Evolutionary conservation across 768 basidiomycete genomes (phyloP).

Genomic region (Tylopilus balloui): DNA sequence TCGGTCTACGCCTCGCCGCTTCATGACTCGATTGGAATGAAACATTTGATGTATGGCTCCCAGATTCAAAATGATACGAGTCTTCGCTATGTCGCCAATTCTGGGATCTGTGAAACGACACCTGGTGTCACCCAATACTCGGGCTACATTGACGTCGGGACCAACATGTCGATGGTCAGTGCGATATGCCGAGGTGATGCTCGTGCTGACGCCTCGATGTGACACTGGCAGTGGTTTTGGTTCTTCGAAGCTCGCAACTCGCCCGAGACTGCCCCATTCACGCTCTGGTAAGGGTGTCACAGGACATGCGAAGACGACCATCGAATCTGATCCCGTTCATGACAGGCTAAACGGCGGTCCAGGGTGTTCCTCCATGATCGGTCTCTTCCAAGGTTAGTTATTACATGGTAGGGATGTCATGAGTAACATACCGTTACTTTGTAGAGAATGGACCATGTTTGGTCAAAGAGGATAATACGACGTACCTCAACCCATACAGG

Average conservation of each 20-base stretch:
- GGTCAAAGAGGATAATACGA: slow-evolving; percentile 52
- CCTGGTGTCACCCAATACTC: slow-evolving; percentile 55
- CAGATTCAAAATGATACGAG: slow-evolving; percentile 20
- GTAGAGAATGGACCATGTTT: slow-evolving; percentile 61
- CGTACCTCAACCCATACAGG: slow-evolving; percentile 59
- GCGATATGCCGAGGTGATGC: neutral
- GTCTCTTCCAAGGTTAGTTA: slow-evolving; percentile 55
- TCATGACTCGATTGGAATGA: neutral
- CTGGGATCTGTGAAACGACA: slow-evolving; percentile 64
- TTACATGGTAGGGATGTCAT: neutral
- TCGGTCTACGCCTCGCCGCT: neutral
- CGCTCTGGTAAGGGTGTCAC: slow-evolving; percentile 45
- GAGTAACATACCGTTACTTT: neutral
- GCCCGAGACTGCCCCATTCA: slow-evolving; percentile 61
- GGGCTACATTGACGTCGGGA: slow-evolving; percentile 57
- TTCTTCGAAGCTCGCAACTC: slow-evolving; percentile 62
- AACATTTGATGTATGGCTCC: slow-evolving; percentile 11
- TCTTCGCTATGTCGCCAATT: slow-evolving; percentile 51
- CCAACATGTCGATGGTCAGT: slow-evolving; percentile 55
- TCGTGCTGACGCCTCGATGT: slow-evolving; percentile 1
- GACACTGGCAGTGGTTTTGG: slow-evolving; percentile 74
- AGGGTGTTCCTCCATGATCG: slow-evolving; percentile 61
- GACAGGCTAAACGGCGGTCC: slow-evolving; percentile 56
- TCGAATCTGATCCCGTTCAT: slow-evolving; percentile 1
- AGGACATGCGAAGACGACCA: neutral